Evolutionary conservation across 805 yeast species (phyloP).

Genomic region (Kluyveromyces aestuarii): DNA sequence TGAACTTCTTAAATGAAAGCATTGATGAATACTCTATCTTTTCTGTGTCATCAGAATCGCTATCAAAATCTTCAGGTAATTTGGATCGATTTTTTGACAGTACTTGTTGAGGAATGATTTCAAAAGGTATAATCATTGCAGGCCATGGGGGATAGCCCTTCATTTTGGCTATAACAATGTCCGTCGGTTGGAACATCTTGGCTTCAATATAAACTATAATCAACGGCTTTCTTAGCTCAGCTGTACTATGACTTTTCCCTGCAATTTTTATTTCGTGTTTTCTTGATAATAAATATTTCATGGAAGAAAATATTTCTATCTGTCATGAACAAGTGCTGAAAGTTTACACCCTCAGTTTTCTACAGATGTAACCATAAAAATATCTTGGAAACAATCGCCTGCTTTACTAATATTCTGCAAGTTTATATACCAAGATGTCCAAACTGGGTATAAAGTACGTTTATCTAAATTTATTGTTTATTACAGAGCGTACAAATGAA

Average conservation of each 20-base stretch:
- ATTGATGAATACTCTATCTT: constrained; percentile 17
- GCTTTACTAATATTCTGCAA: no score
- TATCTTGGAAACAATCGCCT: no score
- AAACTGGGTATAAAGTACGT: neutral
- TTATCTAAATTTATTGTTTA: neutral
- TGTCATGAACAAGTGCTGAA: neutral
- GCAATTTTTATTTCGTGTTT: neutral
- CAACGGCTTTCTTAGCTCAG: no score
- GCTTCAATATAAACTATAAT: neutral
- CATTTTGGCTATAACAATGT: constrained; percentile 64
- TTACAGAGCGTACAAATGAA: neutral
- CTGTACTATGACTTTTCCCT: no score
- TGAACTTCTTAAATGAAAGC: constrained; percentile 19
- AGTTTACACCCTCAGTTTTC: no score
- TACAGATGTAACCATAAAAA: no score
- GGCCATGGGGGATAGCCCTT: constrained; percentile 93
- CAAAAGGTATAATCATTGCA: constrained; percentile 61
- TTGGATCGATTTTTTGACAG: constrained; percentile 6
- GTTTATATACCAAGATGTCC: neutral
- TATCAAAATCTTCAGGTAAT: constrained; percentile 7
- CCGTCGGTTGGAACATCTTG: constrained; percentile 36
- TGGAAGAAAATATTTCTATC: neutral
- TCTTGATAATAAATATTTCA: neutral
- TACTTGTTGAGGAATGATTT: constrained; percentile 51
- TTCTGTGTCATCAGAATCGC: constrained; percentile 10